A percentile compares a stretch with the other conserved stretches of the same genome.
Conservation (phyloP, 2,329 filamentous ascomycete genomes). For the Fusarium camptoceras region DNA sequence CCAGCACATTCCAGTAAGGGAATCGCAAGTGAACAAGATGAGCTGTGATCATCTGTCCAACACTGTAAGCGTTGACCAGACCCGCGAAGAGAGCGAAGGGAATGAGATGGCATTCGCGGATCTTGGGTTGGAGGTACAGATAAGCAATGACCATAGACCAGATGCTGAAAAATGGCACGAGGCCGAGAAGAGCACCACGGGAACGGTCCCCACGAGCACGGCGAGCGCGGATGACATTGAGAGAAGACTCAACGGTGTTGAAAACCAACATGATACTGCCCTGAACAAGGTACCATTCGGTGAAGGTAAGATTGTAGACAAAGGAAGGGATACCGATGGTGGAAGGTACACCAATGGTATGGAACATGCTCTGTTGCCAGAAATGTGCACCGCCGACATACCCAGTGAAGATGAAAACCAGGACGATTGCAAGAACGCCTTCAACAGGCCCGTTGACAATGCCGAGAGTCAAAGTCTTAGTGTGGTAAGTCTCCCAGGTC, state of each 20-base stretch:
- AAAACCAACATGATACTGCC: constrained; percentile 83
- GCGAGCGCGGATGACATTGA: constrained; percentile 86
- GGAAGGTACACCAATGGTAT: constrained; percentile 75
- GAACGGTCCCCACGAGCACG: constrained; percentile 78
- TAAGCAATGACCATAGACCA: constrained; percentile 85
- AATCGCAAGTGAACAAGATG: constrained; percentile 90
- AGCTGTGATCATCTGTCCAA: constrained; percentile 94
- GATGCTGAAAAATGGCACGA: constrained; percentile 81
- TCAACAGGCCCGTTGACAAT: constrained; percentile 95
- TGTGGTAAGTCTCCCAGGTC: constrained; percentile 99
- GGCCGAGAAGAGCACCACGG: constrained; percentile 81
- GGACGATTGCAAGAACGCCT: constrained; percentile 85
- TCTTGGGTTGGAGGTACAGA: constrained; percentile 84
- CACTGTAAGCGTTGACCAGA: constrained; percentile 92
- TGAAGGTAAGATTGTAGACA: constrained; percentile 85
- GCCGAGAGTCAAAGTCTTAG: constrained; percentile 92
- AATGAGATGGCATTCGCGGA: constrained; percentile 84
- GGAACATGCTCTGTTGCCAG: constrained; percentile 88
- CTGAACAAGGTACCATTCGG: constrained; percentile 92
- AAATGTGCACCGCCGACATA: constrained; percentile 89
- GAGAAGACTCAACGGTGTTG: constrained; percentile 83
- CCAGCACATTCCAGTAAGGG: constrained; percentile 89
- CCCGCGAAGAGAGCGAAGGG: constrained; percentile 92
- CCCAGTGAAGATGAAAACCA: constrained; percentile 86
- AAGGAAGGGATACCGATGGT: constrained; percentile 72